phyloP scores from a whole-genome alignment of 177 flowering plant genomes.

The Telopea speciosissima region DNA sequence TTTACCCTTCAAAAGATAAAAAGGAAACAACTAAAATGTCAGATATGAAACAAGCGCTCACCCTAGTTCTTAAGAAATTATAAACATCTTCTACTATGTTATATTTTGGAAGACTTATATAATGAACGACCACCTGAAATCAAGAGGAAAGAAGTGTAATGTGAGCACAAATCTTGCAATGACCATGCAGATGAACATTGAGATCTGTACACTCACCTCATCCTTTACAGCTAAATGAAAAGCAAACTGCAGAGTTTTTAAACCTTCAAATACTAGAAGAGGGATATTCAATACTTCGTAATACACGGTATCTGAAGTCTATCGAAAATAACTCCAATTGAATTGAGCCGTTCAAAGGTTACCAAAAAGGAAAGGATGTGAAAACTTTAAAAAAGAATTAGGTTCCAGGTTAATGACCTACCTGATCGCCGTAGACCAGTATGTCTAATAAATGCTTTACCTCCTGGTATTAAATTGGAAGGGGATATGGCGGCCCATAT shows the following conservation, averaged over 20 bases:
- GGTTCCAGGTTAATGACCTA: constrained; percentile 8
- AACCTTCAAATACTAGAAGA: constrained; percentile 61
- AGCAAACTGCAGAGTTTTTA: constrained; percentile 67
- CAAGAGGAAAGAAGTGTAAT: not conserved
- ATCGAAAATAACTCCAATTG: constrained; percentile 14
- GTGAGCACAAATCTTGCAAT: too few species aligned
- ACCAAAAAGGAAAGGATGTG: not conserved
- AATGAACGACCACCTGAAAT: constrained; percentile 52
- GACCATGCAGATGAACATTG: not conserved
- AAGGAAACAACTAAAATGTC: not conserved
- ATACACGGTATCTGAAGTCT: constrained; percentile 69
- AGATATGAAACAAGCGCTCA: constrained; percentile 8
- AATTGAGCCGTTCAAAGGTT: too few species aligned
- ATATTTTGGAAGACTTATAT: too few species aligned
- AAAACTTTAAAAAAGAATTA: not conserved
- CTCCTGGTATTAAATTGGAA: constrained; percentile 57
- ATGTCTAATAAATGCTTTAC: constrained; percentile 67
- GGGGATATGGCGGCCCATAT: constrained; percentile 74
- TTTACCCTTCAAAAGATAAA: not conserved
- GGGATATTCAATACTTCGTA: constrained; percentile 83
- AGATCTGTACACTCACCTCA: constrained; percentile 41
- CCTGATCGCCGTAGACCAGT: constrained; percentile 81
- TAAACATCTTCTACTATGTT: constrained; percentile 61
- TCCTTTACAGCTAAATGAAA: constrained; percentile 62
- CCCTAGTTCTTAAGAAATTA: constrained; percentile 83